Evolutionary conservation across 768 basidiomycete species (phyloP).

Genomic region (Royoungia palumana): DNA sequence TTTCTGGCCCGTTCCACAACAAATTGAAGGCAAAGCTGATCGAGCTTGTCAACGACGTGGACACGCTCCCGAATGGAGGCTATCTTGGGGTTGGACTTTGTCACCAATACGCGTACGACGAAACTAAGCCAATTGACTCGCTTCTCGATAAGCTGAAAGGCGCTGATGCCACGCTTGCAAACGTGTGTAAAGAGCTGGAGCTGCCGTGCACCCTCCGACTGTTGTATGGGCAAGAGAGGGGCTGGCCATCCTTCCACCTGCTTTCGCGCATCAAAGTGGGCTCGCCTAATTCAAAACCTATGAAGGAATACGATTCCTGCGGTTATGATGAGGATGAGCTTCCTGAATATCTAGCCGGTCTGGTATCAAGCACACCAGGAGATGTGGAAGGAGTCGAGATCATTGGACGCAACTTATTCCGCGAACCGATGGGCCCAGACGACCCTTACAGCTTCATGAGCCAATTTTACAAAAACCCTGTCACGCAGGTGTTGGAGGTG

Average conservation of each 20-base stretch:
- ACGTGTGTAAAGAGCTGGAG: constrained; percentile 3
- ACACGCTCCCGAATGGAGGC: constrained; percentile 32
- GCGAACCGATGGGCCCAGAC: too few species aligned
- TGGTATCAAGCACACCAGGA: background rate
- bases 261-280: background rate
- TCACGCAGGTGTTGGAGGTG: constrained; percentile 2
- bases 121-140: background rate
- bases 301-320: too few species aligned
- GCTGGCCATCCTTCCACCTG: background rate
- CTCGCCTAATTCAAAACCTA: too few species aligned
- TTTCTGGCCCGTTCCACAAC: constrained; percentile 1
- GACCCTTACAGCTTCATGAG: background rate
- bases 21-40: background rate
- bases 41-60: constrained; percentile 22
- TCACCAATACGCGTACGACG: constrained; percentile 27
- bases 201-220: background rate
- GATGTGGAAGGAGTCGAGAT: constrained; percentile 1
- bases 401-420: background rate
- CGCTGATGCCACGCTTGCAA: background rate
- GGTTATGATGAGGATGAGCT: background rate
- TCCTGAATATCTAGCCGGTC: fast-evolving
- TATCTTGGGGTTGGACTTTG: constrained; percentile 35
- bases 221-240: background rate
- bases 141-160: constrained; percentile 3
- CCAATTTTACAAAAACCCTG: background rate